phyloP scores from a whole-genome alignment of 1,139 yeast genomes.

The Geotrichum restrictum region DNA sequence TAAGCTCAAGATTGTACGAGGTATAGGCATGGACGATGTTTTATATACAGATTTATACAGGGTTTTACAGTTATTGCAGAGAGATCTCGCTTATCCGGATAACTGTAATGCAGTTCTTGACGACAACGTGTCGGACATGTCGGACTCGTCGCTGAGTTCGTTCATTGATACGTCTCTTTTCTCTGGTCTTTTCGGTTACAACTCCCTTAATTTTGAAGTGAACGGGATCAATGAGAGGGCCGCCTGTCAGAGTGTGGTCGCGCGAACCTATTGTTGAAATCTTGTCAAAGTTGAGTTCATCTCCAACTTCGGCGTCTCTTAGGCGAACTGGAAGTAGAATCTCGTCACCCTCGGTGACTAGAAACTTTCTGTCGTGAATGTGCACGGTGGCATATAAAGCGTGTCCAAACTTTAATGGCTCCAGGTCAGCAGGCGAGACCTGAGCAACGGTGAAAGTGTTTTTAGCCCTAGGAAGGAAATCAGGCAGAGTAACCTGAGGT shows the following conservation, averaged over 20 bases:
- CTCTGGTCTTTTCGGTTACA: conserved; percentile 81
- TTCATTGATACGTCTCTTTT: conserved; percentile 67
- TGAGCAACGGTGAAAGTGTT: conserved; percentile 16
- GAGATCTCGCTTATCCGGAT: conserved; percentile 64
- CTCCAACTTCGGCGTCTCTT: conserved; percentile 77
- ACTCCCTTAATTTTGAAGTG: conserved; percentile 66
- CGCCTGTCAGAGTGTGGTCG: conserved; percentile 62
- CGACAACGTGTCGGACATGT: conserved; percentile 71
- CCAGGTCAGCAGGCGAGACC: conserved; percentile 37
- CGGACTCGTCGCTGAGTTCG: conserved; percentile 76
- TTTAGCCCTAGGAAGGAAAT: conserved; percentile 19
- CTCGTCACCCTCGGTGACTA: conserved; percentile 87
- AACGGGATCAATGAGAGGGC: conserved; percentile 48
- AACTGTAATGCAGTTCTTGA: conserved; percentile 78
- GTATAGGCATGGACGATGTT: too few relatives aligned
- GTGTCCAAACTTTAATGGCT: conserved; percentile 62
- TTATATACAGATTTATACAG: conserved; percentile 1
- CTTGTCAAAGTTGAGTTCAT: conserved; percentile 63
- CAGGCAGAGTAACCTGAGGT: conserved; percentile 17
- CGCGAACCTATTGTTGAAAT: conserved; percentile 83
- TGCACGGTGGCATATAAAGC: conserved; percentile 73
- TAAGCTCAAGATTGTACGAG: too few relatives aligned
- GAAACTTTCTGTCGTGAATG: conserved; percentile 78
- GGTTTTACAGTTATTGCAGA: conserved; percentile 23
- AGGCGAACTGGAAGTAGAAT: conserved; percentile 73